Evolutionary conservation across 257 asterid species (phyloP).

Genomic region (Lantana camara): DNA sequence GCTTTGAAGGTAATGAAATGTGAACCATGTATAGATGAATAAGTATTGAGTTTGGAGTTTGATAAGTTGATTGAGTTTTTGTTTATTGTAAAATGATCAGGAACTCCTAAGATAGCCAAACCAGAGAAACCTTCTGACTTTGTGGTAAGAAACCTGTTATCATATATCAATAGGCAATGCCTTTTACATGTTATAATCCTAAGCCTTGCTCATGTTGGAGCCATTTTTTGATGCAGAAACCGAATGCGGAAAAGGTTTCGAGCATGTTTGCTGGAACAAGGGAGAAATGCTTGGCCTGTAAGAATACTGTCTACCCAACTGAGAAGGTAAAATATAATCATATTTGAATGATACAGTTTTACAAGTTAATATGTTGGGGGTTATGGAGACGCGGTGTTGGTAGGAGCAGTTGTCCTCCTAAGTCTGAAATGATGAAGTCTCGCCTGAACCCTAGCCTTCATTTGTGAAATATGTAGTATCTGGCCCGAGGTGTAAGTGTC

Average conservation of each 20-base stretch:
- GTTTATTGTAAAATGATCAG: slow-evolving; percentile 37
- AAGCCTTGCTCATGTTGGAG: neutral
- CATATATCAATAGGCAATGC: neutral
- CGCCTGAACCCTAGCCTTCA: no score
- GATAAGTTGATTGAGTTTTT: neutral
- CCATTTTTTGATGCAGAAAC: slow-evolving; percentile 49
- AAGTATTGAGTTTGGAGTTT: neutral
- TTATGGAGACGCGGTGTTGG: no score
- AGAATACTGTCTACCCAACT: slow-evolving; percentile 80
- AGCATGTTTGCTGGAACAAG: slow-evolving; percentile 86
- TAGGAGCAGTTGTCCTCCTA: no score
- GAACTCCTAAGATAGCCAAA: slow-evolving; percentile 90
- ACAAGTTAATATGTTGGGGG: no score
- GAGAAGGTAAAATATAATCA: slow-evolving; percentile 69
- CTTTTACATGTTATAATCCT: neutral
- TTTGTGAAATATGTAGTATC: no score
- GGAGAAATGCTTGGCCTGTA: slow-evolving; percentile 81
- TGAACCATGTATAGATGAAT: neutral
- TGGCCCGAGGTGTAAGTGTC: no score
- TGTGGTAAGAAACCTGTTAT: slow-evolving; percentile 52
- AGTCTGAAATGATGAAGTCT: no score
- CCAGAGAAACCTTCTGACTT: slow-evolving; percentile 64
- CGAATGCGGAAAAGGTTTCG: slow-evolving; percentile 66
- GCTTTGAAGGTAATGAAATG: slow-evolving; percentile 75
- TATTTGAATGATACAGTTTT: no score